phyloP scores from a whole-genome alignment of 1,139 yeast genomes.

The Debaryomyces sp. region DNA sequence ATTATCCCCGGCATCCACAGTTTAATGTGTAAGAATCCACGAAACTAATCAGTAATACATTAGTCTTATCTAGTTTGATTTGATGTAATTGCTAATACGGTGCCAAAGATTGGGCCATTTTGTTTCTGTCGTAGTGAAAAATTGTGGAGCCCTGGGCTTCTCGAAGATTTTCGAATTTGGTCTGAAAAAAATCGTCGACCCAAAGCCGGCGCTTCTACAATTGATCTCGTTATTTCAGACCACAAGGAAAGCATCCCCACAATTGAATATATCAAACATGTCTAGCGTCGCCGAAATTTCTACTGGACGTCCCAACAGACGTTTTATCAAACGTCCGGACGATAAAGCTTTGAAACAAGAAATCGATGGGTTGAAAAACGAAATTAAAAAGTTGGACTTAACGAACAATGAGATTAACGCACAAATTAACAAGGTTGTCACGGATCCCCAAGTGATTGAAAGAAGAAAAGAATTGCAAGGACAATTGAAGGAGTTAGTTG shows the following conservation, averaged over 20 bases:
- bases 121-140: background rate
- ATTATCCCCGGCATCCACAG: background rate
- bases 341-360: slow-evolving; percentile 61
- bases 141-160: slow-evolving; percentile 5
- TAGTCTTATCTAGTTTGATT: background rate
- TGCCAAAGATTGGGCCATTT: background rate
- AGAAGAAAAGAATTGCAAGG: slow-evolving; percentile 67
- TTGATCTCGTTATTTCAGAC: slow-evolving; percentile 2
- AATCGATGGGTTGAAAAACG: slow-evolving; percentile 61
- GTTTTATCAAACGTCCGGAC: slow-evolving; percentile 77
- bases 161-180: slow-evolving; percentile 1
- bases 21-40: background rate
- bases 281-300: slow-evolving; percentile 20
- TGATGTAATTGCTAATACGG: background rate
- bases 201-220: background rate
- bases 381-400: slow-evolving; percentile 70
- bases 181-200: slow-evolving; percentile 6
- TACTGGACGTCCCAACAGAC: slow-evolving; percentile 24
- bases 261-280: slow-evolving; percentile 15
- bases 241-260: background rate
- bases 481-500: slow-evolving; percentile 61
- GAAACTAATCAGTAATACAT: background rate
- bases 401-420: slow-evolving; percentile 42
- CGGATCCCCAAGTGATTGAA: slow-evolving; percentile 48
- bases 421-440: slow-evolving; percentile 46